Evolutionary conservation across 345 rosid genomes (phyloP), one percentile per base, ranked within the genome.

Genomic region (Clausena lansium): DNA sequence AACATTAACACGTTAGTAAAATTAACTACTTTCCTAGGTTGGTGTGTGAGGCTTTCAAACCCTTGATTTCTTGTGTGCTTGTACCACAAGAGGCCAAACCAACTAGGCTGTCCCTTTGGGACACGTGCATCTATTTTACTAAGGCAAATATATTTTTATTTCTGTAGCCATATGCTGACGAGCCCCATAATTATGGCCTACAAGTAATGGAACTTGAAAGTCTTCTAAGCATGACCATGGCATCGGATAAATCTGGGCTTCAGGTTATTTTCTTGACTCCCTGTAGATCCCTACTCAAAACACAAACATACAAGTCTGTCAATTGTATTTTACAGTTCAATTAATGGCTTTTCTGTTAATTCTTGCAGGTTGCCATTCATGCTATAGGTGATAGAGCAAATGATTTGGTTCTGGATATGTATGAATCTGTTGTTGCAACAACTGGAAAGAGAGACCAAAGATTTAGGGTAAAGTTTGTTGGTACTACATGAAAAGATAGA

Each of bases 341-440:
- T 63, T 0, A 45, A 70, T 20, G 52, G 71, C 71, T 77, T 68
- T 41, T 27, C 67, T 58, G 24, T 13, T 36, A 72, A 70, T 79
- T 75, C 76, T 82, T 69, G 65, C 87, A 95, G 98, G 97, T 93
- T 77, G 91, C 98, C 58, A 85, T 95, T 80, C 99, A 95, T 87
- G 97, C 99, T 76, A 92, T 92, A 75, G 99, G 99, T 45, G 98
- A 93, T 83, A 93, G 72, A 85, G 98, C 98, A 67, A 95, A 90
- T 80, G 94, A 92, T 84, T 71, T 90, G 84, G 74, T 92, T 67
- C 88, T 93, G 65, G 92, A 92, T 76, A 83, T 91, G 80, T 91
- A 91, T 50, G 82, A 90, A 77, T 85, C 90, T 0, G 89, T 89
- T 41, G 86, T 81, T 71, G 86, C 85, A 54, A 81, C 84, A 54